Conservation (phyloP, 1,284 basidiomycete genomes). For the Fomitopsis betulina region DNA sequence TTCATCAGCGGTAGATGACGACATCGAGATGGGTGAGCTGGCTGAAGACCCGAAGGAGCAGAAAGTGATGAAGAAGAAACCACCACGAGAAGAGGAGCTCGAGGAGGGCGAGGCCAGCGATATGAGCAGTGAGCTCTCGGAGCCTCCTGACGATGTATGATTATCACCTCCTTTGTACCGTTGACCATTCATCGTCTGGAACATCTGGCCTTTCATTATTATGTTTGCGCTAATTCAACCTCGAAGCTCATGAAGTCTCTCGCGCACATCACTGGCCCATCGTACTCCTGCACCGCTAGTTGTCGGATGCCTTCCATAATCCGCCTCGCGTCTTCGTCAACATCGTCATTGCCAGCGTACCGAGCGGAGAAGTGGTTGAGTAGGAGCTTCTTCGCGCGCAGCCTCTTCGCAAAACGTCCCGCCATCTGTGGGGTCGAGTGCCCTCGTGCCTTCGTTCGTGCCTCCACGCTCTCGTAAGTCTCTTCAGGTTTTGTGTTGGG, state of each 20-base stretch:
- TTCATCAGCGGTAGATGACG: conserved; percentile 43
- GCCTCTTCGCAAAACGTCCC: conserved; percentile 71
- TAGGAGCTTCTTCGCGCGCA: conserved; percentile 63
- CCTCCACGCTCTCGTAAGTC: conserved; percentile 60
- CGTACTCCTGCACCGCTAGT: conserved; percentile 51
- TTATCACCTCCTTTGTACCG: conserved; percentile 5
- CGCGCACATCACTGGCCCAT: conserved; percentile 57
- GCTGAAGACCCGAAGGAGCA: conserved; percentile 57
- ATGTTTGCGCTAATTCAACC: conserved; percentile 33
- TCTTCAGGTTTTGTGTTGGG: conserved; percentile 50
- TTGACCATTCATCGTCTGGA: neutral
- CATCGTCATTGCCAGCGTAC: conserved; percentile 37
- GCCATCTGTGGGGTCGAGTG: conserved; percentile 95
- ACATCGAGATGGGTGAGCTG: conserved; percentile 85
- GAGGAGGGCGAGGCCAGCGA: conserved; percentile 84
- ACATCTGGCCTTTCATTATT: neutral
- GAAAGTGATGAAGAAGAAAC: conserved; percentile 48
- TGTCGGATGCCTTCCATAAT: conserved; percentile 59
- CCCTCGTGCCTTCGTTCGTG: conserved; percentile 72
- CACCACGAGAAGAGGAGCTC: conserved; percentile 56
- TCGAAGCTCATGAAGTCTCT: conserved; percentile 69
- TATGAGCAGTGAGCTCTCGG: conserved; percentile 68
- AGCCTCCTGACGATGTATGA: conserved; percentile 54
- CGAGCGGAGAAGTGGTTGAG: conserved; percentile 83
- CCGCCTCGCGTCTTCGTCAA: conserved; percentile 38